phyloP scores from a whole-genome alignment of 2,329 filamentous ascomycete genomes.

The Ceratocystis colombiana region DNA sequence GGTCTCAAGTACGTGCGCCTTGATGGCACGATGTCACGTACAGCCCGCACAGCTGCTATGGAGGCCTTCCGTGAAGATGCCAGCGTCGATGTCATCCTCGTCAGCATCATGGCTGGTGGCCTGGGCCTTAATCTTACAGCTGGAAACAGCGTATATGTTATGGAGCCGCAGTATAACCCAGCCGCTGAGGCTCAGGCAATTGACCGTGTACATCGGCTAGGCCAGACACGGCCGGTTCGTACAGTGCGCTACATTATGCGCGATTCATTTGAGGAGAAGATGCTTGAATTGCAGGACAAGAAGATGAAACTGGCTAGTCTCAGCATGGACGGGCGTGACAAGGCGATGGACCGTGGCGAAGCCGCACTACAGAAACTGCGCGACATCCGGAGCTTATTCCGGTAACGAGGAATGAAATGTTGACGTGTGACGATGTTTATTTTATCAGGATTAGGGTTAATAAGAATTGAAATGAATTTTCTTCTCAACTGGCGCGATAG shows the following conservation, averaged over 20 bases:
- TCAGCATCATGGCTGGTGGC: slow-evolving; percentile 86
- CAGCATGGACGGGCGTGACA: slow-evolving; percentile 61
- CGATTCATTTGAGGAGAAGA: slow-evolving; percentile 86
- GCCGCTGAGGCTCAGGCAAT: slow-evolving; percentile 89
- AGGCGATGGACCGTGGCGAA: slow-evolving; percentile 42
- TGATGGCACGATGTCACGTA: slow-evolving; percentile 77
- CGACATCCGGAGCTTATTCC: slow-evolving; percentile 51
- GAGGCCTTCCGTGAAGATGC: slow-evolving; percentile 65
- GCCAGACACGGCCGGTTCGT: slow-evolving; percentile 79
- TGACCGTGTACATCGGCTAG: slow-evolving; percentile 82
- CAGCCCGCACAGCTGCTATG: slow-evolving; percentile 63
- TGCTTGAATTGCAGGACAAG: slow-evolving; percentile 78
- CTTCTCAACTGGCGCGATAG: no score
- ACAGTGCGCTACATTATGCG: slow-evolving; percentile 85
- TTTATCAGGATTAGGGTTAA: no score
- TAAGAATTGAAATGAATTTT: no score
- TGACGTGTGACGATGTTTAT: no score
- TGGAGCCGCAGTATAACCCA: slow-evolving; percentile 98
- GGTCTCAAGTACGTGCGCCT: slow-evolving; percentile 67
- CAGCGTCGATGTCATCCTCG: slow-evolving; percentile 67
- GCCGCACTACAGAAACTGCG: slow-evolving; percentile 52
- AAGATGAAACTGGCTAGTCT: slow-evolving; percentile 85
- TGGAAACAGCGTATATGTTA: slow-evolving; percentile 81
- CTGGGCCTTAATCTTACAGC: slow-evolving; percentile 83
- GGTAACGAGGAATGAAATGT: slow-evolving; percentile 31